Evolutionary conservation across 495 filamentous ascomycete species (phyloP).

Genomic region (Neurospora cerealis): DNA sequence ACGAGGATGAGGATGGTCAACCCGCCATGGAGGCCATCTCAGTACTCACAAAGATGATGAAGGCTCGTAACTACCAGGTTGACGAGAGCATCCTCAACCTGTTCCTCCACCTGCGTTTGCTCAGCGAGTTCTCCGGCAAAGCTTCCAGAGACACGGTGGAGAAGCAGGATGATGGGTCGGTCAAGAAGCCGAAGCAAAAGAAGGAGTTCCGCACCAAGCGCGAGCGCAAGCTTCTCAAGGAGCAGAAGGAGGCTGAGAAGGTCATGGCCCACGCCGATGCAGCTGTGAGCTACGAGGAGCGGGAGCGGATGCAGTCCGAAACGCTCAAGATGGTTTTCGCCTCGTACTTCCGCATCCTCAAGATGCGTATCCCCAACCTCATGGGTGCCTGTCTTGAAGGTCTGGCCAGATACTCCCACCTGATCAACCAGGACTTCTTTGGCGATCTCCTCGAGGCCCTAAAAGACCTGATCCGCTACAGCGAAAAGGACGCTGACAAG

Average conservation of each 20-base stretch:
- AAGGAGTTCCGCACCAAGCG: conserved; percentile 42
- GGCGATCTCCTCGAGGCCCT: conserved; percentile 89
- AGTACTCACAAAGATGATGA: conserved; percentile 90
- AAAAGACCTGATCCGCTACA: conserved; percentile 75
- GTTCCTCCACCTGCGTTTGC: conserved; percentile 79
- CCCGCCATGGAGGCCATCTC: conserved; percentile 79
- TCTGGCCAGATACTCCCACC: conserved; percentile 76
- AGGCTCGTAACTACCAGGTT: conserved; percentile 63
- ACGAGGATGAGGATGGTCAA: conserved; percentile 78
- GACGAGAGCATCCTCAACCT: conserved; percentile 82
- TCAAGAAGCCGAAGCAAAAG: conserved; percentile 64
- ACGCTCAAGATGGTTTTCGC: conserved; percentile 93
- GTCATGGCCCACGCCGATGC: conserved; percentile 92
- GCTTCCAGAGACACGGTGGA: conserved; percentile 67
- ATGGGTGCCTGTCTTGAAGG: conserved; percentile 91
- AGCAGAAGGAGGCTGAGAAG: conserved; percentile 79
- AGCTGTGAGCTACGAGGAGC: conserved; percentile 77
- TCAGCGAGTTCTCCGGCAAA: conserved; percentile 77
- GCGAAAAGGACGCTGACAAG: conserved; percentile 37
- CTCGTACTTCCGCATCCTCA: conserved; percentile 88
- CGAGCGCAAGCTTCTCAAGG: conserved; percentile 54
- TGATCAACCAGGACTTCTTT: conserved; percentile 98
- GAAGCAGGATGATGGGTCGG: conserved; percentile 35
- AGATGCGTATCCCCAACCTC: conserved; percentile 61
- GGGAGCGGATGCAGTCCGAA: conserved; percentile 86